Percentiles rank a stretch among this genome's conserved stretches.
Evolutionary conservation across 495 filamentous ascomycete species (phyloP).

Genomic region (Letharia lupina): DNA sequence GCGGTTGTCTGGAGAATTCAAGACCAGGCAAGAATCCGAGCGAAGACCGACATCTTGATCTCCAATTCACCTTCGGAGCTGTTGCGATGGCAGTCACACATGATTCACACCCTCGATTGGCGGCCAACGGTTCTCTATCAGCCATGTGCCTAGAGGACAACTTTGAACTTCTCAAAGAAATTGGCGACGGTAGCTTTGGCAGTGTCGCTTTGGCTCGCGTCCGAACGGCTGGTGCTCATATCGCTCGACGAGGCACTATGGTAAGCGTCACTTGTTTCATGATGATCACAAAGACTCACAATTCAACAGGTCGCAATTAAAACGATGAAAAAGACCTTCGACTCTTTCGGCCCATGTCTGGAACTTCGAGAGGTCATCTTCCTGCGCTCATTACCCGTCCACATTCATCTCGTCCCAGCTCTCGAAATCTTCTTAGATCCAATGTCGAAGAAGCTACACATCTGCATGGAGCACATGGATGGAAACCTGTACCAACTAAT

Average conservation of each 20-base stretch:
- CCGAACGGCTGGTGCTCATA: slow-evolving; percentile 75
- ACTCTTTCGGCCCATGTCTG: slow-evolving; percentile 78
- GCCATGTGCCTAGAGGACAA: slow-evolving; percentile 63
- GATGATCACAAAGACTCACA: slow-evolving; percentile 25
- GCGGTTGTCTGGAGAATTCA: not conserved
- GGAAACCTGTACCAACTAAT: slow-evolving; percentile 98
- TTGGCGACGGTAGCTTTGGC: slow-evolving; percentile 97
- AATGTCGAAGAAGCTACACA: slow-evolving; percentile 89
- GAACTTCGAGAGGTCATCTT: slow-evolving; percentile 97
- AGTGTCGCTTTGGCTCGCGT: slow-evolving; percentile 90
- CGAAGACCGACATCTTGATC: not conserved
- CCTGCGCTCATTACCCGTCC: slow-evolving; percentile 74
- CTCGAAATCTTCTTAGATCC: slow-evolving; percentile 99
- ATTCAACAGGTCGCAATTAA: slow-evolving; percentile 86
- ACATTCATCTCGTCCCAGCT: slow-evolving; percentile 89
- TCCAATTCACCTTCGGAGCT: not conserved
- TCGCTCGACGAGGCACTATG: slow-evolving; percentile 85
- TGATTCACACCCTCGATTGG: slow-evolving; percentile 51
- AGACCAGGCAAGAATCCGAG: no score
- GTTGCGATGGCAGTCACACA: slow-evolving; percentile 60
- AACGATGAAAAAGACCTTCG: slow-evolving; percentile 99
- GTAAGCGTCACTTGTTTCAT: slow-evolving; percentile 45
- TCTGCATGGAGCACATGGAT: slow-evolving; percentile 99
- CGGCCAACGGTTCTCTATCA: slow-evolving; percentile 41
- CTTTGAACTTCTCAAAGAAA: slow-evolving; percentile 95